Base-by-base conservation (phyloP, 371 early-diverging fungal genomes). In the Saksenaea vasiformis region DNA sequence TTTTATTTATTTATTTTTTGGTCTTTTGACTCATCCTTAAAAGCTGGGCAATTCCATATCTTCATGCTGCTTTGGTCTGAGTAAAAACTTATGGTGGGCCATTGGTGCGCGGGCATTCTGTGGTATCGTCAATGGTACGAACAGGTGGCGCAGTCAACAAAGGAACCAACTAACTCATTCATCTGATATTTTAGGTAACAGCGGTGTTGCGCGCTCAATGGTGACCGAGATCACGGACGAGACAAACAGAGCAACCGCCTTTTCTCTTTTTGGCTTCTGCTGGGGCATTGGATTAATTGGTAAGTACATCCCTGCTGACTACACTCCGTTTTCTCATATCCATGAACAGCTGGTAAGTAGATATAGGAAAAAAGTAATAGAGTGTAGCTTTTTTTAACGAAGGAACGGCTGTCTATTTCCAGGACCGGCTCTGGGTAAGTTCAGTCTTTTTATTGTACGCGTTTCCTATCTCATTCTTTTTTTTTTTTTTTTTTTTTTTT, bases 141-240 rank as follows among this genome's bases (percentile, higher is more conserved):
- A 15, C 34, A 19, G 60, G 27, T 44, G 15, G 41, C 24, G 28
- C 35, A 47, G 27, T 28, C n/a, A 27, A 3, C 19, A 10, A 14
- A 35, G 2, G 27, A 17, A 5, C 41, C 41, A 19, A 19, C 56
- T 26, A 31, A 24, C 43, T 26, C 59, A 7, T 37, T 24, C n/a
- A 36, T 28, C 24, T 36, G 15, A n/a, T 10, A 35, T 44, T n/a
- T 55, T 57, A 79, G 89, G 90, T n/a, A 97, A 95, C 61, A 80
- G 88, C 26, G 93, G 91, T 5, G 94, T 93, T 4, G 88, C 91
- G 14, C 92, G 95, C 71, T 90, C 91, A 15, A 85, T 92, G 65
- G 72, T 95, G 31, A 91, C 90, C 11, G 97, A 97, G 71, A 87
- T 97, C 55, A 91, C 94, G 17, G 94, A 94, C 65, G 70, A 80